A percentile compares a stretch with the other conserved stretches of the same genome.
These are phyloP conservation scores for Lodderomyces beijingensis DNA, from an alignment of 1,139 yeast genomes.

Conservation along the genomic window DNA sequence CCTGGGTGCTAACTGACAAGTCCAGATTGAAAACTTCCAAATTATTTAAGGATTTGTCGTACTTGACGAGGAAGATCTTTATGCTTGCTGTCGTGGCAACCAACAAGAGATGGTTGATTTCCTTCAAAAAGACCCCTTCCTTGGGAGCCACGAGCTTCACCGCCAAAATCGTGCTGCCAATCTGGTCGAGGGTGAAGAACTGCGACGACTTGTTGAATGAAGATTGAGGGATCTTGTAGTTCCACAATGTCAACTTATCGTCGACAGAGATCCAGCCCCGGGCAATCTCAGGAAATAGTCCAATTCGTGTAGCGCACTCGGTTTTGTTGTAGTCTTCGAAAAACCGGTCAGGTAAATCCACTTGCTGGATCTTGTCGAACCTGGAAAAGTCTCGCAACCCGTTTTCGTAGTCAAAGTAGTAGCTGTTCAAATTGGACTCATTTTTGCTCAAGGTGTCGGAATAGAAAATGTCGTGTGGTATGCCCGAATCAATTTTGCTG, in stretches of 20 bases:
- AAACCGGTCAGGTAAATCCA: constrained; percentile 78
- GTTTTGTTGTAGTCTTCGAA: constrained; percentile 67
- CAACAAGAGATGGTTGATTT: constrained; percentile 67
- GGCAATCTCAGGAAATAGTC: constrained; percentile 75
- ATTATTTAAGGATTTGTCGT: constrained; percentile 44
- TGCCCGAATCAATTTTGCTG: constrained; percentile 42
- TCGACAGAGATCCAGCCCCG: constrained; percentile 89
- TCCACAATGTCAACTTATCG: constrained; percentile 82
- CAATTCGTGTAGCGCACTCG: constrained; percentile 70
- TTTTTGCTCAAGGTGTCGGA: constrained; percentile 35
- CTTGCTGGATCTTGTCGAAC: constrained; percentile 65
- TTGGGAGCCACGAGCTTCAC: constrained; percentile 79
- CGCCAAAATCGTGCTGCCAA: constrained; percentile 71
- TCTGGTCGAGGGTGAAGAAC: constrained; percentile 77
- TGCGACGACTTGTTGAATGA: constrained; percentile 52
- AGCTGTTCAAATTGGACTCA: constrained; percentile 40
- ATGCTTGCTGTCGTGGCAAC: constrained; percentile 80
- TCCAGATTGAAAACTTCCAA: constrained; percentile 79
- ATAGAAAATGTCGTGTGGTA: constrained; percentile 43
- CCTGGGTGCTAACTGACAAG: constrained; percentile 74
- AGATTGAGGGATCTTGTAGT: constrained; percentile 55
- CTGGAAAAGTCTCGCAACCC: constrained; percentile 61
- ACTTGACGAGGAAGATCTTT: constrained; percentile 71
- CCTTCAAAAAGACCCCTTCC: constrained; percentile 71
- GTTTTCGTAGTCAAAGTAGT: constrained; percentile 37